Evolutionary conservation across 139 green algal species (phyloP).

Genomic region (Parachlorella kessleri): DNA sequence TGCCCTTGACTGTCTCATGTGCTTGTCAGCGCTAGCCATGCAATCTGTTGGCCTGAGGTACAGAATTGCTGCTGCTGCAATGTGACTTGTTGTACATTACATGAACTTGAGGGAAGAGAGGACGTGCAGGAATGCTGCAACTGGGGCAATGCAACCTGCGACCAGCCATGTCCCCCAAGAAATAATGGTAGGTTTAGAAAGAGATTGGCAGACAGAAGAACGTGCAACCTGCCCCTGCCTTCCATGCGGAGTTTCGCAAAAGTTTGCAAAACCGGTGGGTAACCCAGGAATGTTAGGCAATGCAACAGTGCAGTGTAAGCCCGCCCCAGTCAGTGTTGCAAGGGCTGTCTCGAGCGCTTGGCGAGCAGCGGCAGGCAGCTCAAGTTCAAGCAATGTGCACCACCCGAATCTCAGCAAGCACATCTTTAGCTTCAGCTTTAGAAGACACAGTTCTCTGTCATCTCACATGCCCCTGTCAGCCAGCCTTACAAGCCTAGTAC

Average conservation of each 20-base stretch:
- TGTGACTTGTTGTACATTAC: background rate
- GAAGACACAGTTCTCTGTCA: background rate
- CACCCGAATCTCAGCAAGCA: background rate
- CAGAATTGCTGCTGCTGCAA: background rate
- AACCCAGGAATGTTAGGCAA: background rate
- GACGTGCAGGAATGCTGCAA: background rate
- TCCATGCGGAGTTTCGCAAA: no score
- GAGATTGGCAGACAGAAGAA: background rate
- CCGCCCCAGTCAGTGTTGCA: background rate
- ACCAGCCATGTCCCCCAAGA: no score
- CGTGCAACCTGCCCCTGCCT: background rate
- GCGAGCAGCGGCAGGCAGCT: no score
- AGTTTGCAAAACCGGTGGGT: no score
- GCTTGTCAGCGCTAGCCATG: background rate
- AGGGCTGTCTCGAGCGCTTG: no score
- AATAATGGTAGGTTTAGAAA: background rate
- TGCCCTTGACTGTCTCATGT: background rate
- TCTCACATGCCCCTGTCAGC: background rate
- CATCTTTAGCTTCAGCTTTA: background rate
- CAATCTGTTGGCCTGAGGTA: background rate
- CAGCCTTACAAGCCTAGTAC: background rate
- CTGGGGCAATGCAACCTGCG: background rate
- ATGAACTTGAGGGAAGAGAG: no score
- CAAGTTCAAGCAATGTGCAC: no score
- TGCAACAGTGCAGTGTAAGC: background rate